Base-by-base conservation (phyloP, 2,329 filamentous ascomycete genomes). In the Pezicula radicicola region DNA sequence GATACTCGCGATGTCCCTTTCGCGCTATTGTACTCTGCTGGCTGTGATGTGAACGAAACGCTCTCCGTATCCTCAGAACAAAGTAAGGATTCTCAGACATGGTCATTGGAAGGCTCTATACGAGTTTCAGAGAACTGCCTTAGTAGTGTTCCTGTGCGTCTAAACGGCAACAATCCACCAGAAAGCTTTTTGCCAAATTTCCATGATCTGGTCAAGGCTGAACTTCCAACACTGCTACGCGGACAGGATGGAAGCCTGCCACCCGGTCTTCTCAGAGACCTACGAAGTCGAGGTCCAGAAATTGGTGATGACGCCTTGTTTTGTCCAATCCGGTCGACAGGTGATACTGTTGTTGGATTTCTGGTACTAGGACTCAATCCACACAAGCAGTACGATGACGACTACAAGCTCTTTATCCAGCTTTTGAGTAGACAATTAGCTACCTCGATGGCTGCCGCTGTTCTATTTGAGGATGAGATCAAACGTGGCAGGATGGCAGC, bases 311-410 rank as follows among this genome's bases (percentile, higher is more conserved):
- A 83, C 8, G 83, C 85, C 16, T 81, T 89, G 3, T 78, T 90
- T 15, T 83, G 83, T 56, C 86, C 88, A 0, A 85, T 91, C 39
- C 83, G 87, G 5, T 78, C 85, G 0, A 87, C 83, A 3, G 84
- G 75, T 27, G 85, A 89, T 50, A 76, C 77, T 12, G 81, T 81
- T 0, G 76, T 88, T 54, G 87, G 85, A 0, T 81, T 89, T 55
- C 70, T 90, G 8, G 75, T 90, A 16, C 72, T 90, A 37, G 87
- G 85, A 1, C 73, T 89, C 10, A 90, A 90, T 61, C 85, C 87
- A 6, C 74, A 85, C 43, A 74, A 85, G 41, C 85, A 85, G 0
- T 89, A 87, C 55, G 87, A 90, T 60, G 84, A 86, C 54, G 85
- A 89, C 55, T 90, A 90, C 61, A 78, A 77, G 40, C 76, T 88